Conservation (phyloP, 2,329 filamentous ascomycete genomes). For the Ophiostoma australiae region DNA sequence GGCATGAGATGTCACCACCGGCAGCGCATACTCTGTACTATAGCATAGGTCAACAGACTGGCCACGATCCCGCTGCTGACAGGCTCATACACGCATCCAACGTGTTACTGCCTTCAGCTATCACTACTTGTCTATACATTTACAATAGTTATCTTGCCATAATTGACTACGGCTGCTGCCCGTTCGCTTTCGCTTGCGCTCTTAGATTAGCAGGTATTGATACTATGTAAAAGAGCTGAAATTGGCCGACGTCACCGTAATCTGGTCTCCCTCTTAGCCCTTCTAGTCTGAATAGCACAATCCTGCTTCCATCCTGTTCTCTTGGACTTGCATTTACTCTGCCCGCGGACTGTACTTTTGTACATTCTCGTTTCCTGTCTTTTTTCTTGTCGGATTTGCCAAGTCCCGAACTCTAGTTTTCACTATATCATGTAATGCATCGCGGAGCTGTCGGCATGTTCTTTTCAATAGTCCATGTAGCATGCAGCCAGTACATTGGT, state of each 20-base stretch:
- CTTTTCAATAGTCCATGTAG: not conserved
- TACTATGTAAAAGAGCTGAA: not conserved
- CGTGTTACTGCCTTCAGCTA: too few relatives aligned
- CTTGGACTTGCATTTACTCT: not conserved
- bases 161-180: not conserved
- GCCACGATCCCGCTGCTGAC: not conserved
- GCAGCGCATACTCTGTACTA: not conserved
- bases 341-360: not conserved
- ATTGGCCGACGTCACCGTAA: not conserved
- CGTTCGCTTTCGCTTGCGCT: not conserved
- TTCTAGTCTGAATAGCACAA: not conserved
- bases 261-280: not conserved
- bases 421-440: not conserved
- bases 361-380: not conserved
- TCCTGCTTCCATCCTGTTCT: not conserved
- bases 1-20: not conserved
- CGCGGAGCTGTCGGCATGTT: constrained; percentile 4
- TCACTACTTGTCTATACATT: too few relatives aligned
- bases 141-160: not conserved
- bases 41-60: not conserved
- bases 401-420: not conserved
- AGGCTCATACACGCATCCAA: not conserved
- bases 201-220: not conserved
- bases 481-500: not conserved
- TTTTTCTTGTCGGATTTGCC: not conserved